These are phyloP conservation scores for Eucalyptus victrix DNA, from an alignment of 345 rosid species.

Conservation along the genomic window DNA sequence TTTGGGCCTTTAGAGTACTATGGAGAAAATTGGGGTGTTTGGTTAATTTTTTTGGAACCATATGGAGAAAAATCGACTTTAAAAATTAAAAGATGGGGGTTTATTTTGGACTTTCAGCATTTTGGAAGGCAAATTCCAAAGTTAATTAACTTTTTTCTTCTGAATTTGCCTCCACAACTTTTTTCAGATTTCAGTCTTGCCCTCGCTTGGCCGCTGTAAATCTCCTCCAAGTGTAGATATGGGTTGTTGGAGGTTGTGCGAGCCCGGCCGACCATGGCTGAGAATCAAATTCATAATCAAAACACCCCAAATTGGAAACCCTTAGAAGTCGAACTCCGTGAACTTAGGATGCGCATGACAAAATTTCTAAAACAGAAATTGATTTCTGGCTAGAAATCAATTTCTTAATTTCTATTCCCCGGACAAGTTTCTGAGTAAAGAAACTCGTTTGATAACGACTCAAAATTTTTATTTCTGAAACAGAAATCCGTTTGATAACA, in stretches of 20 bases:
- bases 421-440: too few species aligned
- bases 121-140: fast-evolving
- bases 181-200: background rate
- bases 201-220: background rate
- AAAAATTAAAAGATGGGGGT: too few species aligned
- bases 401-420: too few species aligned
- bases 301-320: background rate
- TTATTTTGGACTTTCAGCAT: background rate
- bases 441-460: too few species aligned
- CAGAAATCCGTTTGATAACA: too few species aligned
- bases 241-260: fast-evolving
- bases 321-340: background rate
- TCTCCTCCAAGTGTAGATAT: background rate
- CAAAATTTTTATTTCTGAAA: too few species aligned
- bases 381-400: too few species aligned
- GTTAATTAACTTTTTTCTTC: background rate
- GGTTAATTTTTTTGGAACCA: background rate
- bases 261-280: background rate
- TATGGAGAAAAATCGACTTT: fast-evolving
- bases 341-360: too few species aligned
- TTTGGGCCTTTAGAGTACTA: too few species aligned
- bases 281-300: background rate
- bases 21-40: background rate
- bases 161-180: background rate
- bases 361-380: too few species aligned